Conservation (phyloP, 345 rosid genomes). For the Zanthoxylum bungeanum region DNA sequence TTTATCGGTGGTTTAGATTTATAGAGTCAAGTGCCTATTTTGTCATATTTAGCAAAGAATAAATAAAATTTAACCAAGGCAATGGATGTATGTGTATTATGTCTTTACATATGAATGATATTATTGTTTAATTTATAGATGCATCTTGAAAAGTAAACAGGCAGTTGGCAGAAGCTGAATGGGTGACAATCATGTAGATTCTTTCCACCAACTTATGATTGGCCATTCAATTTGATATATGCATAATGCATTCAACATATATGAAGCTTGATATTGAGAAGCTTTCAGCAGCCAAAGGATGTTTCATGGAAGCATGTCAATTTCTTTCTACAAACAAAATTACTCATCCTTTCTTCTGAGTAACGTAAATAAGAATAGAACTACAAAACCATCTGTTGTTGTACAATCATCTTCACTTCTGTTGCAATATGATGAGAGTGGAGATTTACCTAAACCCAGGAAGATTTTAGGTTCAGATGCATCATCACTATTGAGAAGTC, state of each 20-base stretch:
- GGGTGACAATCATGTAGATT: slow-evolving; percentile 10
- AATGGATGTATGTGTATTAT: background rate
- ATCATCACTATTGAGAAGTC: background rate
- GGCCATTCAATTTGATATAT: background rate
- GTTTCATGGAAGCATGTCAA: slow-evolving; percentile 27
- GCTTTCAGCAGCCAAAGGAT: slow-evolving; percentile 12
- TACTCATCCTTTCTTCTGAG: slow-evolving; percentile 20
- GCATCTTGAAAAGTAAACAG: slow-evolving; percentile 6
- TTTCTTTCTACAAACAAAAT: slow-evolving; percentile 12
- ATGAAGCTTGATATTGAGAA: background rate
- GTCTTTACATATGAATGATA: slow-evolving; percentile 12
- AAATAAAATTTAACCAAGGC: background rate
- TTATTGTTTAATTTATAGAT: slow-evolving; percentile 3
- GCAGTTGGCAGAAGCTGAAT: background rate
- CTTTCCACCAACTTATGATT: slow-evolving; percentile 17
- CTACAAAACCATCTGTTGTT: slow-evolving; percentile 13
- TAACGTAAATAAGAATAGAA: slow-evolving; percentile 13
- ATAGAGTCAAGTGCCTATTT: background rate
- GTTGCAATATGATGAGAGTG: slow-evolving; percentile 20
- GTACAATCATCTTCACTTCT: slow-evolving; percentile 21
- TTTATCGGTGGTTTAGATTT: background rate
- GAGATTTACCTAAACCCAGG: slow-evolving; percentile 15
- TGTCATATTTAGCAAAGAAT: background rate
- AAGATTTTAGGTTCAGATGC: slow-evolving; percentile 21
- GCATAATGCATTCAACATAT: background rate